Evolutionary conservation across 257 asterid species (phyloP), one percentile per base, ranked within the genome.

Genomic region (Parsonsia alboflavescens): DNA sequence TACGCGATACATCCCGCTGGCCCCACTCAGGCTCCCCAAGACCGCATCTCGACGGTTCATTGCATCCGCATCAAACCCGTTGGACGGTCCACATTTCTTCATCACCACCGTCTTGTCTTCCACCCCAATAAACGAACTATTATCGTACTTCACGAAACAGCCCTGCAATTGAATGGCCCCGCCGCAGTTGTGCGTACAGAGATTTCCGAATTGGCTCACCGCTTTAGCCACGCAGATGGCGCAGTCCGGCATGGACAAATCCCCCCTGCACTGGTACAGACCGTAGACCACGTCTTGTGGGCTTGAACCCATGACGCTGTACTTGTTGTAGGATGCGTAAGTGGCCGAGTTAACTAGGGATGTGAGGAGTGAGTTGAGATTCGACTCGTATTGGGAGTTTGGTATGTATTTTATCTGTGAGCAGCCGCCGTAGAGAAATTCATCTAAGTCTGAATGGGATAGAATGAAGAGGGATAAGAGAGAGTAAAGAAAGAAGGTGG

Each of bases 291-390:
- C 80, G 76, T 94, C 99, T 3, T 82, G 87, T 41, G 85, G 87
- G 81, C 62, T 83, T 2, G 96, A 83, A 12, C 92, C 93, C 88
- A 82, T 76, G 75, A 92, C 71, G 17, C 83, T 82, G 86, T 73
- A 90, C 85, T 94, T 90, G 87, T 94, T 94, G 99, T 89, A 94
- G 11, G 96, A 75, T 12, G 97, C 84, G 82, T 86, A 92, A 2
- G 98, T 89, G 84, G 99, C 98, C 3, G 99, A 90, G 82, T 94
- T 92, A 56, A 90, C 93, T 0, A 94, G 87, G 12, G 98, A 92
- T 6, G 90, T 89, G 50, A 94, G 85, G 63, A 94, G 93, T 0
- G 97, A 90, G 77, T 94, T 83, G 75, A 94, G 96, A 41, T 94
- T 92, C 3, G 92, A 85, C 72, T 88, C 90, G 82, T 79, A 94